phyloP scores from a whole-genome alignment of 2,329 filamentous ascomycete genomes.

The Pseudohalonectria lignicola region DNA sequence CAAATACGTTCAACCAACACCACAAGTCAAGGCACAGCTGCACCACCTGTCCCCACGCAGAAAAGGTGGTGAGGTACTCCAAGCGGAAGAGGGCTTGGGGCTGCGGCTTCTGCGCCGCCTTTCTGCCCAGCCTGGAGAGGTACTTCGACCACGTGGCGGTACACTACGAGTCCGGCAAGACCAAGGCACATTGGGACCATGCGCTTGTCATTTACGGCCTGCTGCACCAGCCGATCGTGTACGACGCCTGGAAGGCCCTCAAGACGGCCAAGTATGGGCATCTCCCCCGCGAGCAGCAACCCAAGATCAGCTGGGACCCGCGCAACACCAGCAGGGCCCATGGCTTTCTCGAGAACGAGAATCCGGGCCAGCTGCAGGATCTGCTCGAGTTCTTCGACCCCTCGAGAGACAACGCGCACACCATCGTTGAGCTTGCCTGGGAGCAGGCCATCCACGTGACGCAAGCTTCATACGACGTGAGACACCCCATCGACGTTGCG shows the following conservation, averaged over 20 bases:
- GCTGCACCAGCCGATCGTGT: conserved; percentile 53
- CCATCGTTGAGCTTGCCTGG: conserved; percentile 47
- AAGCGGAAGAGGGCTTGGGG: conserved; percentile 56
- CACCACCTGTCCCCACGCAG: conserved; percentile 49
- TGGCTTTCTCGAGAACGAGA: conserved; percentile 50
- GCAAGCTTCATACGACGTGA: neutral
- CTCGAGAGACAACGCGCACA: conserved; percentile 42
- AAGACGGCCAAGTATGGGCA: conserved; percentile 31
- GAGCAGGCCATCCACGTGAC: conserved; percentile 29
- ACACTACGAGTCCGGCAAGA: conserved; percentile 55
- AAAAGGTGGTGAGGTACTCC: conserved; percentile 45
- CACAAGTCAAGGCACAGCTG: conserved; percentile 53
- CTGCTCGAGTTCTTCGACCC: conserved; percentile 54
- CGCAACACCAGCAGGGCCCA: conserved; percentile 45
- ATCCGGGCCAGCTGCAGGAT: conserved; percentile 51
- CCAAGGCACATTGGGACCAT: conserved; percentile 57
- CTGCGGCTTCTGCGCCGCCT: conserved; percentile 55
- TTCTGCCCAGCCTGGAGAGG: conserved; percentile 52
- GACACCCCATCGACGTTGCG: neutral
- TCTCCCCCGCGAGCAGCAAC: conserved; percentile 36
- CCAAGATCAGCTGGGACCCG: conserved; percentile 49
- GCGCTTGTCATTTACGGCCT: conserved; percentile 57
- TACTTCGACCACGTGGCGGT: conserved; percentile 57
- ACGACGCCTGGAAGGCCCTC: conserved; percentile 49
- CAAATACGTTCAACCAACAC: conserved; percentile 58